Evolutionary conservation across 192 early-diverging fungal genomes (phyloP), one percentile per base, ranked within the genome.

Genomic region (Linderina pennispora): DNA sequence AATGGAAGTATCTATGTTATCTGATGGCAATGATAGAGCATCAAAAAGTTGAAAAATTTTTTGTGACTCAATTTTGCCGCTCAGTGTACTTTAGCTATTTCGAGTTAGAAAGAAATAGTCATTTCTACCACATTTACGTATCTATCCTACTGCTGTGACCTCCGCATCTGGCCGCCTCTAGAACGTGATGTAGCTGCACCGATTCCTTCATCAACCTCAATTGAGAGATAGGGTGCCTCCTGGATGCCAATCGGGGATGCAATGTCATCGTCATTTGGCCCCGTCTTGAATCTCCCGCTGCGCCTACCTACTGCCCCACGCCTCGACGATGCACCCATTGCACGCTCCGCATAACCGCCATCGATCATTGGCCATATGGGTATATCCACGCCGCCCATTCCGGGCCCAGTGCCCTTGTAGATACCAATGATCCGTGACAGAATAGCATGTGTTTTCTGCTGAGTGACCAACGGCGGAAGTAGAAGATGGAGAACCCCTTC

Each of bases 401-500:
- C 39, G 0, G 62, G 45, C 1, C 69, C 69, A 14, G 69, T 57
- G 0, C 62, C 69, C 48, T 65, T 65, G 17, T 48, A n/a, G 19
- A 73, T 26, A 0, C 69, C 69, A 21, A 73, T 50, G 17, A 73
- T 53, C 4, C 62, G 53, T 43, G 39, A 18, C 36, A 73, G 22
- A 26, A n/a, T n/a, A n/a, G n/a, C n/a, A n/a, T n/a, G n/a, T 23
- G 6, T 23, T 11, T 17, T 19, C 13, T 18, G 43, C 3, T 15
- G 16, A n/a, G 43, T 41, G 0, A 50, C 44, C 8, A 33, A 74
- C 50, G 37, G 86, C 74, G 48, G 71, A 8, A 74, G 44, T 10
- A 90, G 34, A 23, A 90, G 48, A 31, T 84, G 69, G 3, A 87
- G 47, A 4, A 52, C 48, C 17, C 75, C 77, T 4, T 61, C 62